These are phyloP conservation scores for Rhododendron ovatum DNA, from an alignment of 148 eudicot genomes.

Conservation along the genomic window DNA sequence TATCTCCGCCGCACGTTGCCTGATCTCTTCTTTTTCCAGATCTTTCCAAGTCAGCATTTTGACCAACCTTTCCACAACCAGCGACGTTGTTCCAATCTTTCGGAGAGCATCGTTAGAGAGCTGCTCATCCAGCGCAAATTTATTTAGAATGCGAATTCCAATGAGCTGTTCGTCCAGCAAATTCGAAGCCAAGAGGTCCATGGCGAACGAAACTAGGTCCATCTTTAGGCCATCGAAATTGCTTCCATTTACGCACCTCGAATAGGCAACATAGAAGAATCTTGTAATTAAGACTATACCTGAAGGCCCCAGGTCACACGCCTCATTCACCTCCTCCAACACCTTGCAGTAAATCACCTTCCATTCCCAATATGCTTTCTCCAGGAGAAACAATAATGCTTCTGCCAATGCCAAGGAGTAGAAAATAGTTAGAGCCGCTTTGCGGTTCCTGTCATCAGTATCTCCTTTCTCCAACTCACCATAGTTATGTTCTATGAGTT, in stretches of 20 bases:
- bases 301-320: constrained; percentile 55
- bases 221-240: constrained; percentile 74
- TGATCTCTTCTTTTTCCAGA: constrained; percentile 56
- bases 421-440: constrained; percentile 59
- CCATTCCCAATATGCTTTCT: constrained; percentile 81
- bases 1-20: constrained; percentile 55
- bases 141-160: constrained; percentile 50
- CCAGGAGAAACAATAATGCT: constrained; percentile 70
- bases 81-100: constrained; percentile 50
- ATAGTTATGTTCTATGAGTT: constrained; percentile 51
- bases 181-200: constrained; percentile 57
- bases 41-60: constrained; percentile 86
- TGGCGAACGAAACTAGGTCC: constrained; percentile 82
- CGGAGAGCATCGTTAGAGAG: constrained; percentile 64
- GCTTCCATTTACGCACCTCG: constrained; percentile 67
- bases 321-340: constrained; percentile 55
- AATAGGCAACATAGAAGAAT: constrained; percentile 40
- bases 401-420: constrained; percentile 82
- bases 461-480: constrained; percentile 54
- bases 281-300: constrained; percentile 57
- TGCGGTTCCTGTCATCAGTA: constrained; percentile 60
- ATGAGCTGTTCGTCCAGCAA: constrained; percentile 75
- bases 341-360: constrained; percentile 39
- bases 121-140: constrained; percentile 29
- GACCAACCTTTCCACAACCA: constrained; percentile 64